These are phyloP conservation scores for Lupinus albus DNA, from an alignment of 306 rosid species.

Conservation along the genomic window DNA sequence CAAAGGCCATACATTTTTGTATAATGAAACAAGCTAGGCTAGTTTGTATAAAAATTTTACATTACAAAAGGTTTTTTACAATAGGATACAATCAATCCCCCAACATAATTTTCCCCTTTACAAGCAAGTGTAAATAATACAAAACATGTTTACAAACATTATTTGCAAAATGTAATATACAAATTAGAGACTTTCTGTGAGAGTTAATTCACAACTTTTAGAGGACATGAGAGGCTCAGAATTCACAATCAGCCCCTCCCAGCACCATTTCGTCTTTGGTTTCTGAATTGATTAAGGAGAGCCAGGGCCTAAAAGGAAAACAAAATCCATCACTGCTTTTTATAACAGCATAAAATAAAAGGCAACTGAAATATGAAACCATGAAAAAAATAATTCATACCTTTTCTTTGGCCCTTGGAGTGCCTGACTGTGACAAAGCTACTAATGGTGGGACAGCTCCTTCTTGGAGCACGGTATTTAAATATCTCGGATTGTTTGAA, in stretches of 20 bases:
- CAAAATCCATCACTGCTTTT: constrained; percentile 12
- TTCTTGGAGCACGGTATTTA: constrained; percentile 69
- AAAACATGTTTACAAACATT: constrained; percentile 44
- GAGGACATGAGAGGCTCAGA: constrained; percentile 25
- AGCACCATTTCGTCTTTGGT: constrained; percentile 75
- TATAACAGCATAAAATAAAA: background rate
- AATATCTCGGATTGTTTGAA: constrained; percentile 47
- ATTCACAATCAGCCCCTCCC: constrained; percentile 64
- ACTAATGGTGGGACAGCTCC: constrained; percentile 86
- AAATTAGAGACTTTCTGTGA: constrained; percentile 37
- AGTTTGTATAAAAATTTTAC: constrained; percentile 38
- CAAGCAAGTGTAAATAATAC: constrained; percentile 41
- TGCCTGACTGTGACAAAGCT: constrained; percentile 70
- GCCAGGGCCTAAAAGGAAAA: constrained; percentile 65
- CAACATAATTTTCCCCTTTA: constrained; percentile 43
- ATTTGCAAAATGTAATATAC: constrained; percentile 47
- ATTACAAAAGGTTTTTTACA: constrained; percentile 39
- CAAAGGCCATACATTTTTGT: constrained; percentile 18
- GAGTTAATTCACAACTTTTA: constrained; percentile 45
- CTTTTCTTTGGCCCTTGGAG: constrained; percentile 88
- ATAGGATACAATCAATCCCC: constrained; percentile 41
- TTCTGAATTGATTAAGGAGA: constrained; percentile 79
- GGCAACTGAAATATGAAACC: constrained; percentile 27
- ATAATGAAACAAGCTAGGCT: constrained; percentile 26
- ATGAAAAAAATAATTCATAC: constrained; percentile 42